Evolutionary conservation across 257 asterid genomes (phyloP).

Genomic region (Verbascum thapsus): DNA sequence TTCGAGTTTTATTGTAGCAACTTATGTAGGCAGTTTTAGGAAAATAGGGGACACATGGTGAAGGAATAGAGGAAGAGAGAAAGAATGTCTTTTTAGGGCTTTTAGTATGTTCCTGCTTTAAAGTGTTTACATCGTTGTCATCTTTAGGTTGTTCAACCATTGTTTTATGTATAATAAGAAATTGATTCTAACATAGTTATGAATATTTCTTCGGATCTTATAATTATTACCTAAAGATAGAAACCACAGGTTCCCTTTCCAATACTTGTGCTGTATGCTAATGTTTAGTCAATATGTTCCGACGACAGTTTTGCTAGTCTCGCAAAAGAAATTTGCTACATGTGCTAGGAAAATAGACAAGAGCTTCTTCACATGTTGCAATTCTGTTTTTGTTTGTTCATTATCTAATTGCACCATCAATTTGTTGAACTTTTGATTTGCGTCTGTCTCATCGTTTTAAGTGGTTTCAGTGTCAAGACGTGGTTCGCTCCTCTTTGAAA

Average conservation of each 20-base stretch:
- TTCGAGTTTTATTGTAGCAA: slow-evolving; percentile 16
- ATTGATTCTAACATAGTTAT: slow-evolving; percentile 15
- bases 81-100: not conserved
- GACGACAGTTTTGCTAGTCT: slow-evolving; percentile 19
- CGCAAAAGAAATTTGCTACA: slow-evolving; percentile 18
- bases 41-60: slow-evolving; percentile 21
- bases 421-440: slow-evolving; percentile 1
- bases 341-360: slow-evolving; percentile 20
- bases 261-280: not conserved
- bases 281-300: slow-evolving; percentile 15
- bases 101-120: slow-evolving; percentile 2
- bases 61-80: slow-evolving; percentile 27
- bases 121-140: not conserved
- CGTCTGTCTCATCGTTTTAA: slow-evolving; percentile 15
- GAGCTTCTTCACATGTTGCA: slow-evolving; percentile 17
- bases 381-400: slow-evolving; percentile 5
- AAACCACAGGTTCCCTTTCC: not conserved
- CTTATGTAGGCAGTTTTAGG: slow-evolving; percentile 5
- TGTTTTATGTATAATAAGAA: slow-evolving; percentile 6
- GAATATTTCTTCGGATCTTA: too few relatives aligned
- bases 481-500: slow-evolving; percentile 9
- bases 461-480: slow-evolving; percentile 5
- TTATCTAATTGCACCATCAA: not conserved
- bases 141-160: not conserved
- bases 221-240: too few relatives aligned